A percentile compares a stretch with the other conserved stretches of the same genome.
phyloP scores from a whole-genome alignment of 140 eudicot species.

The Flaveria floridana region DNA sequence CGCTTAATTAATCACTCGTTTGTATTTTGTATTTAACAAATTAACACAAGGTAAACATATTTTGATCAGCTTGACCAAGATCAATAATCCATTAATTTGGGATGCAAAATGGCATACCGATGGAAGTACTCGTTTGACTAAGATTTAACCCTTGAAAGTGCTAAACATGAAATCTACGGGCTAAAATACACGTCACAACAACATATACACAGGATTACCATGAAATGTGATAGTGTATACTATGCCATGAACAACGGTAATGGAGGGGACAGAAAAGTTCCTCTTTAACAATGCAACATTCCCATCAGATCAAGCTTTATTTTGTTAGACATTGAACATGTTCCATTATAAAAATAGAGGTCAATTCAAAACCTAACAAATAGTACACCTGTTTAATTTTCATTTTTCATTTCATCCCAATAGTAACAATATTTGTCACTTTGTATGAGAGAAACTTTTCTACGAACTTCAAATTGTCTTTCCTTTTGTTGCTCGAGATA shows the following conservation, averaged over 20 bases:
- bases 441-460: background rate
- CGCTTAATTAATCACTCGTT: background rate
- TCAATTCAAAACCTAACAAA: constrained; percentile 18
- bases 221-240: constrained; percentile 1
- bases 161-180: background rate
- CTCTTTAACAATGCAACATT: background rate
- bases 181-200: background rate
- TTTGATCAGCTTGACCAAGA: background rate
- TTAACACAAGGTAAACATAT: background rate
- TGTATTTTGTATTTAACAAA: no score
- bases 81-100: background rate
- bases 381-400: background rate
- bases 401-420: background rate
- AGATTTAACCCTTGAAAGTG: background rate
- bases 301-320: constrained; percentile 23
- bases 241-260: constrained; percentile 12
- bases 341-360: constrained; percentile 3
- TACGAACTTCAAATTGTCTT: background rate
- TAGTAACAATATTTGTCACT: background rate
- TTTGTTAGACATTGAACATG: constrained; percentile 5
- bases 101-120: background rate
- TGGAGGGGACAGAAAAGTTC: constrained; percentile 32
- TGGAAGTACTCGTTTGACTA: background rate
- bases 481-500: background rate
- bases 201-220: background rate